phyloP scores from a whole-genome alignment of 129 eudicot species.

The Chrysanthemum lavandulifolium region DNA sequence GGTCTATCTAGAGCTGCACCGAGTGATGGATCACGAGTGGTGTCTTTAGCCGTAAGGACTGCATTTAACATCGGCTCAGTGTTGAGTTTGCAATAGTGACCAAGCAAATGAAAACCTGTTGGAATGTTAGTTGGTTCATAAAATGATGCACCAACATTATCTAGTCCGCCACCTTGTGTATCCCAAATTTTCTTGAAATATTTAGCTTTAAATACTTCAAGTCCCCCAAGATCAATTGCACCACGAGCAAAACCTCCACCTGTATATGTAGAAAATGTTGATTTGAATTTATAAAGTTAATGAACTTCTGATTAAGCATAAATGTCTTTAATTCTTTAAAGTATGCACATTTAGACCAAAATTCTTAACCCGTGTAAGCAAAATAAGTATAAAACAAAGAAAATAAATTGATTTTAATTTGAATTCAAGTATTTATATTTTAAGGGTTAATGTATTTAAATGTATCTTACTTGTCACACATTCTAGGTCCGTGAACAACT shows the following conservation, averaged over 20 bases:
- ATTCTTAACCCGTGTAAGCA: no score
- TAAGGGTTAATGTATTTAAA: no score
- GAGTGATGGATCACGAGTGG: slow-evolving; percentile 7
- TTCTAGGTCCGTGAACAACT: no score
- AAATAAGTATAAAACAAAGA: no score
- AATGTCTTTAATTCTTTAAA: no score
- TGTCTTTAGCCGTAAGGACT: slow-evolving; percentile 42
- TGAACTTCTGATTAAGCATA: no score
- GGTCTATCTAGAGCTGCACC: slow-evolving; percentile 32
- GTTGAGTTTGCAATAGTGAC: slow-evolving; percentile 41
- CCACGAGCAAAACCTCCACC: slow-evolving; percentile 45
- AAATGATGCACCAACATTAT: slow-evolving; percentile 37
- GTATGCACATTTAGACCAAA: no score
- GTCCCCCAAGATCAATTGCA: slow-evolving; percentile 53
- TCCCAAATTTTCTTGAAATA: slow-evolving; percentile 44
- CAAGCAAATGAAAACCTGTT: slow-evolving; percentile 35
- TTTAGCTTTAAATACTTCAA: slow-evolving; percentile 30
- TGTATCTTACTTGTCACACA: no score
- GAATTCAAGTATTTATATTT: no score
- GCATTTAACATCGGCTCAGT: slow-evolving; percentile 15
- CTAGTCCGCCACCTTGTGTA: slow-evolving; percentile 33
- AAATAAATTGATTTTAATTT: no score
- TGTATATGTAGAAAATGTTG: neutral
- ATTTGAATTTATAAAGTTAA: no score
- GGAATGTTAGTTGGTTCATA: slow-evolving; percentile 43